Evolutionary conservation across 495 filamentous ascomycete species (phyloP), one percentile per base, ranked within the genome.

Genomic region (Aspergillus cristatus): DNA sequence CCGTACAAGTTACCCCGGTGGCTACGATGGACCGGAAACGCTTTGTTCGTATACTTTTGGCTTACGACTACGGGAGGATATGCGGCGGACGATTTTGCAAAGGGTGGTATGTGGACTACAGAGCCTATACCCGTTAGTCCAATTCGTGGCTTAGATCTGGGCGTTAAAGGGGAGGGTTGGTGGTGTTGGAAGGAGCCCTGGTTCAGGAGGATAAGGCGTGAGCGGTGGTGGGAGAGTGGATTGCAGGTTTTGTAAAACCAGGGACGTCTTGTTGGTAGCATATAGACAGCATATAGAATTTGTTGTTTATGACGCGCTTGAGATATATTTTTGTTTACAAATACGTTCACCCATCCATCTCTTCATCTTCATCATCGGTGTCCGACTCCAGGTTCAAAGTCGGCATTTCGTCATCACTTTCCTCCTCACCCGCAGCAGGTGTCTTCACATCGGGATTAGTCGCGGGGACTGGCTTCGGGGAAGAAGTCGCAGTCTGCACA

Each of bases 71-170:
- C 81, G 0, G 65, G 64, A 3, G 42, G 54, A 20, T 46, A 77
- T 1, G 54, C 79, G 7, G 62, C 60, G 17, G 76, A 84, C 55
- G 83, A 88, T 37, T 75, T 85, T 48, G 59, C 69, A 0, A 56
- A 64, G 10, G 70, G 70, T 0, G 80, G 75, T 0, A 26, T 86
- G 6, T 86, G 77, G 75, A 40, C 84, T 13, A 75, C 68, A 42
- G 80, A 86, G 56, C 81, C 81, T 0, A 55, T 86, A n/a, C 83
- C 83, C 0, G 14, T 83, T 1, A 84, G 80, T 46, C 50, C 60
- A 3, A 32, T 79, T 8, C 58, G 80, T 28, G 67, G 64, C 7
- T 26, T 82, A 7, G 75, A 74, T 1, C 50, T 70, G 8, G 75
- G 68, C 2, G 43, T 45, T 6, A 32, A 62, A 25, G 70, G 54